Evolutionary conservation across 1,139 yeast genomes (phyloP), one percentile per base, ranked within the genome.

Genomic region (Geotrichum cucujoidarum): DNA sequence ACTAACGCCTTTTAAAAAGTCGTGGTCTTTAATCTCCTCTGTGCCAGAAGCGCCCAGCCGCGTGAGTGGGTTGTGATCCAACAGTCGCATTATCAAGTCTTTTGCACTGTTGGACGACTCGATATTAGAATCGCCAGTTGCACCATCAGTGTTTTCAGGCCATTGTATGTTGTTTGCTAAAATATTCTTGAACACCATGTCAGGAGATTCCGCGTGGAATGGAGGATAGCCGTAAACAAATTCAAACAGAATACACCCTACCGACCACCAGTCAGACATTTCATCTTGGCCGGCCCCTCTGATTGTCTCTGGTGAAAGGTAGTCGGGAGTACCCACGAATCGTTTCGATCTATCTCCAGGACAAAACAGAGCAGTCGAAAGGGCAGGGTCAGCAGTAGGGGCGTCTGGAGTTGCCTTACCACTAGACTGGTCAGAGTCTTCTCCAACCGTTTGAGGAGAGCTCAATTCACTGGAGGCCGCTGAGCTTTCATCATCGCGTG

Each of bases 321-420:
- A 92, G 63, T 92, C 99, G 0, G 99, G 98, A 0, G 99, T 92
- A 0, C 99, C 99, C 31, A 89, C 95, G 60, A 90, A 90, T 55
- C 76, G 78, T 48, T 75, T 74, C 17, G 57, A 47, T 17, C 52
- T 40, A 30, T 53, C 55, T 3, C 52, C 53, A 13, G 60, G 65
- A 43, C 56, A 62, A 34, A 55, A 58, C 24, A 60, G 45, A 8
- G 43, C 40, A 6, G 24, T 20, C n/a, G n/a, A n/a, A n/a, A n/a
- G n/a, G n/a, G n/a, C n/a, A n/a, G n/a, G n/a, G n/a, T n/a, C n/a
- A n/a, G n/a, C n/a, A n/a, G n/a, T n/a, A n/a, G n/a, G n/a, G n/a
- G n/a, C n/a, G n/a, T n/a, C n/a, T 14, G 47, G 45, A n/a, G 18
- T 16, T 2, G 14, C 39, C 13, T n/a, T 27, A 16, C 20, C 32